These are phyloP conservation scores for carrot (Daucus carota) DNA, from an alignment of 129 eudicot genomes.

Conservation along the genomic window DNA sequence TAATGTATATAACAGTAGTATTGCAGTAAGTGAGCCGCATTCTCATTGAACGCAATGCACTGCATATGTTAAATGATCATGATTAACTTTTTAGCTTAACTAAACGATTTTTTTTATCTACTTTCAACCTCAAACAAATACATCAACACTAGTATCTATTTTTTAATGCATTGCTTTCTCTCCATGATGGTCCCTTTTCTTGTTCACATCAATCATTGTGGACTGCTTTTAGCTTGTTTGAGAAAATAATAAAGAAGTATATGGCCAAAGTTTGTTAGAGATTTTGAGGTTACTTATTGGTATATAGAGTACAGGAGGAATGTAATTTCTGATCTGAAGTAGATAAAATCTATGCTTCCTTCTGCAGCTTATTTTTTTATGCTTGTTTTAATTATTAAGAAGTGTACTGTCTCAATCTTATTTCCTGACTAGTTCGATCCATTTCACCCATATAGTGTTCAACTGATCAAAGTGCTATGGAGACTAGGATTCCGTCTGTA, in stretches of 20 bases:
- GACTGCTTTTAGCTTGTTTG: too few relatives aligned
- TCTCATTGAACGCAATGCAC: neutral
- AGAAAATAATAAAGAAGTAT: too few relatives aligned
- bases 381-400: neutral
- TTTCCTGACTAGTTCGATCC: neutral
- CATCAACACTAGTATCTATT: neutral
- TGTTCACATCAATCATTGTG: too few relatives aligned
- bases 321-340: neutral
- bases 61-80: neutral
- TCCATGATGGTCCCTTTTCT: neutral
- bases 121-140: neutral
- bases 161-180: neutral
- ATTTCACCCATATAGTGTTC: neutral
- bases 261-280: neutral
- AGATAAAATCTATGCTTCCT: neutral
- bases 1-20: neutral
- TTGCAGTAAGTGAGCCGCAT: neutral
- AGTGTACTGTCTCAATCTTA: neutral
- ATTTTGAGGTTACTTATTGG: neutral
- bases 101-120: neutral
- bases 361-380: neutral
- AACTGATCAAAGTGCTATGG: neutral
- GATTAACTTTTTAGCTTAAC: neutral
- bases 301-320: neutral
- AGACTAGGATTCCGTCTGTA: neutral